Conservation (phyloP, 495 filamentous ascomycete species). For the Stereocaulon alpinum region DNA sequence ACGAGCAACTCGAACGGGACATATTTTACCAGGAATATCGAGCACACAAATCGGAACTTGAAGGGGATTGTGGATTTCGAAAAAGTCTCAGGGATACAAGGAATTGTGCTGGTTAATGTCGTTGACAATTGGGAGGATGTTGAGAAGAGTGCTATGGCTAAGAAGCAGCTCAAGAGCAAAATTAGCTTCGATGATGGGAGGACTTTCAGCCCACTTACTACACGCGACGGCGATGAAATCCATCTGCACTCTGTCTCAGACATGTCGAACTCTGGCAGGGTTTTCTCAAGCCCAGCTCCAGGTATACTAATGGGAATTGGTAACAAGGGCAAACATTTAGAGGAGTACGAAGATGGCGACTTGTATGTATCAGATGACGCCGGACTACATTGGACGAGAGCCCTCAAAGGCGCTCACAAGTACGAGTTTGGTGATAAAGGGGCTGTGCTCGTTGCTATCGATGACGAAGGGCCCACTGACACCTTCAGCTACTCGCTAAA, state of each 20-base stretch:
- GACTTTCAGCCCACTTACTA: constrained; percentile 53
- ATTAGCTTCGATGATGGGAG: constrained; percentile 95
- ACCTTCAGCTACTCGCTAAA: constrained; percentile 73
- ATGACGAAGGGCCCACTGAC: constrained; percentile 52
- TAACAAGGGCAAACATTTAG: constrained; percentile 67
- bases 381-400: constrained; percentile 69
- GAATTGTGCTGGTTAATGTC: constrained; percentile 79
- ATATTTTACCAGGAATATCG: constrained; percentile 81
- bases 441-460: constrained; percentile 71
- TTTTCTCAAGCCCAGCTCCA: constrained; percentile 88
- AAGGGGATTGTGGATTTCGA: constrained; percentile 81
- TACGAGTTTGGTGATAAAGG: constrained; percentile 94
- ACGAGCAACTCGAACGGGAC: constrained; percentile 95
- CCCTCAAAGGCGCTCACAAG: constrained; percentile 71
- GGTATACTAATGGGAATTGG: constrained; percentile 88
- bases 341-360: constrained; percentile 54
- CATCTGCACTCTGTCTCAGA: constrained; percentile 89
- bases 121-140: constrained; percentile 80
- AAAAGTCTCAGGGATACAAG: constrained; percentile 78
- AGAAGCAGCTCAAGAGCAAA: constrained; percentile 59
- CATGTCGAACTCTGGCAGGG: constrained; percentile 63
- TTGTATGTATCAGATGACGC: constrained; percentile 88
- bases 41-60: constrained; percentile 74
- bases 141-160: constrained; percentile 28
- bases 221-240: constrained; percentile 47